These are phyloP conservation scores for Pezicula rhizophila DNA, from an alignment of 2,329 filamentous ascomycete genomes.

Conservation along the genomic window DNA sequence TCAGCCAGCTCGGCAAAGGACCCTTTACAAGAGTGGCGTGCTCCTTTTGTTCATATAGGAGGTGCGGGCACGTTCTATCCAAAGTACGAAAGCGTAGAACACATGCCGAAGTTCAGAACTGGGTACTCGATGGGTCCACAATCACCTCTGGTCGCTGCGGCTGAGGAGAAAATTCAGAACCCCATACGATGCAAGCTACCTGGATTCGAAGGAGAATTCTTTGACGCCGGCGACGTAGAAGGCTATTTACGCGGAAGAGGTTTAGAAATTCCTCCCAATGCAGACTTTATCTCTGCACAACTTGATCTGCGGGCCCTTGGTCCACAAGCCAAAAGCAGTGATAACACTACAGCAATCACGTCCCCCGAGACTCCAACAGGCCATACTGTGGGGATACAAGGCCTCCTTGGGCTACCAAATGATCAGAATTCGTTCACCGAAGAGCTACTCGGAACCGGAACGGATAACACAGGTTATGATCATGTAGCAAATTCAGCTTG, in stretches of 20 bases:
- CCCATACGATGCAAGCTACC: constrained; percentile 48
- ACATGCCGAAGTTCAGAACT: constrained; percentile 23
- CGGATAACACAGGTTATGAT: not conserved
- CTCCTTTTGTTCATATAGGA: constrained; percentile 60
- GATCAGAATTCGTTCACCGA: not conserved
- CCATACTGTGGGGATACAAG: constrained; percentile 5
- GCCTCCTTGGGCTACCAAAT: not conserved
- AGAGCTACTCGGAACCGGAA: constrained; percentile 8
- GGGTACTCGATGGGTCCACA: constrained; percentile 46
- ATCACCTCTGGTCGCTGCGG: constrained; percentile 30
- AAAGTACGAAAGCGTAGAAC: constrained; percentile 14
- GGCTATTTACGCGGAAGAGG: constrained; percentile 61
- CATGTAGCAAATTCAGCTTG: not conserved
- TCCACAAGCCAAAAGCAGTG: constrained; percentile 11
- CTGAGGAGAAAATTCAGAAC: constrained; percentile 35
- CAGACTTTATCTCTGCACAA: constrained; percentile 55
- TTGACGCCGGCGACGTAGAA: constrained; percentile 72
- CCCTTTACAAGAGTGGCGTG: constrained; percentile 51
- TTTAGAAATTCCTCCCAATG: constrained; percentile 53
- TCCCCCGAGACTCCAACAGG: constrained; percentile 20
- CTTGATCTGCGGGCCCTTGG: constrained; percentile 32
- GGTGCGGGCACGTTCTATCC: constrained; percentile 62
- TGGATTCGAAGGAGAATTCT: constrained; percentile 69
- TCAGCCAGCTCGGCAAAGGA: constrained; percentile 22
- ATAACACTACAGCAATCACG: constrained; percentile 3